Evolutionary conservation across 257 asterid genomes (phyloP).

Genomic region (Ligustrum vulgare): DNA sequence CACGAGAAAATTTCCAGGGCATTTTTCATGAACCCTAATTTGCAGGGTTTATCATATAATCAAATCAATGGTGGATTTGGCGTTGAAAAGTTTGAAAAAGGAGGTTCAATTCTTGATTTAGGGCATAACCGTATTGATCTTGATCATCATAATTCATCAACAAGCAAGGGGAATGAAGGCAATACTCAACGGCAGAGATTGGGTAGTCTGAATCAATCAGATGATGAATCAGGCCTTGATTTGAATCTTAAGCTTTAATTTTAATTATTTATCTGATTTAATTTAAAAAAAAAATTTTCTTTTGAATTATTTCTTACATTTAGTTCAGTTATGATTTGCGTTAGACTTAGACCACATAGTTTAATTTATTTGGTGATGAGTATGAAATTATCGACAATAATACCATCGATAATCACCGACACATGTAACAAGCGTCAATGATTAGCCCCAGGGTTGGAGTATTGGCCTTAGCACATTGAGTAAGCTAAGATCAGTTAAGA

Average conservation of each 20-base stretch:
- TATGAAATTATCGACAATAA: too few species aligned
- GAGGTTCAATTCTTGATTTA: constrained; percentile 25
- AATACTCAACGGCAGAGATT: constrained; percentile 21
- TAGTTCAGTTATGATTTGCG: background rate
- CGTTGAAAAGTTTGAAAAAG: constrained; percentile 16
- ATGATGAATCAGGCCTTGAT: constrained; percentile 43
- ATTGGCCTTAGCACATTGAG: too few species aligned
- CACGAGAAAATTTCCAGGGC: constrained; percentile 31
- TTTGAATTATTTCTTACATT: background rate
- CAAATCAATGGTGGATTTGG: constrained; percentile 21
- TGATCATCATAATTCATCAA: background rate
- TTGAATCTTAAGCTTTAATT: constrained; percentile 47
- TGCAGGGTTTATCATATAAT: constrained; percentile 18
- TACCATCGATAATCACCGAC: too few species aligned
- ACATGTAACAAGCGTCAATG: too few species aligned
- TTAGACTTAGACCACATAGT: background rate
- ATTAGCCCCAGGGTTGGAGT: too few species aligned
- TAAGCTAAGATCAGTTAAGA: too few species aligned
- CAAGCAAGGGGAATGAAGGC: constrained; percentile 18
- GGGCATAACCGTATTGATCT: constrained; percentile 3
- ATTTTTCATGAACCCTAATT: constrained; percentile 28
- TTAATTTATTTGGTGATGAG: too few species aligned
- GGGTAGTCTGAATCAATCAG: constrained; percentile 11
- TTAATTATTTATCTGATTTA: background rate
- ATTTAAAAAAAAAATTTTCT: too few species aligned